Evolutionary conservation across 2,329 filamentous ascomycete genomes (phyloP).

Genomic region (Hymenoscyphus occultus): DNA sequence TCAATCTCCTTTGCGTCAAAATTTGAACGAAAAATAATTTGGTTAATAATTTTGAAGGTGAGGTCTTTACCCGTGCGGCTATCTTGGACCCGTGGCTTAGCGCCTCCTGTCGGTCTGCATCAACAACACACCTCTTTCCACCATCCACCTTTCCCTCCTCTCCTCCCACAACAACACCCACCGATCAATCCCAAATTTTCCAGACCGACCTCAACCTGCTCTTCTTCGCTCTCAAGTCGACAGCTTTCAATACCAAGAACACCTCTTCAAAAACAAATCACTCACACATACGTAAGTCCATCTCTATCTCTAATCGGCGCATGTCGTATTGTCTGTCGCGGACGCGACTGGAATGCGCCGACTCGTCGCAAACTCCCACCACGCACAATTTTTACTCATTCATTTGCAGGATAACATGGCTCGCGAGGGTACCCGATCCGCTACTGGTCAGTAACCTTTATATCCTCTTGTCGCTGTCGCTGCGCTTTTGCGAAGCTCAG

Average conservation of each 20-base stretch:
- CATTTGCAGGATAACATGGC: conserved; percentile 32
- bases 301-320: conserved; percentile 13
- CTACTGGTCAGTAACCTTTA: conserved; percentile 30
- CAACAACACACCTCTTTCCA: conserved; percentile 23
- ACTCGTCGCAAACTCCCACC: conserved; percentile 24
- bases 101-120: conserved; percentile 22
- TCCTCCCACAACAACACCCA: conserved; percentile 19
- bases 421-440: conserved; percentile 33
- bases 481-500: conserved; percentile 23
- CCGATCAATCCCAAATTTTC: conserved; percentile 22
- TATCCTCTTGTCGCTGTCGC: conserved; percentile 17
- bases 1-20: neutral
- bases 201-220: conserved; percentile 14
- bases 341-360: conserved; percentile 31
- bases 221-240: conserved; percentile 20
- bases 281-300: conserved; percentile 27
- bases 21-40: conserved; percentile 10
- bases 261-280: neutral
- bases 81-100: conserved; percentile 18
- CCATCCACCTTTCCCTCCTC: conserved; percentile 17
- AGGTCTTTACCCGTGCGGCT: conserved; percentile 24
- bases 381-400: conserved; percentile 27
- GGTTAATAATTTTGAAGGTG: conserved; percentile 16
- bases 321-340: conserved; percentile 22
- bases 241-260: conserved; percentile 3